These are phyloP conservation scores for Angomonas deanei DNA, from an alignment of 208 protist species.

Conservation along the genomic window DNA sequence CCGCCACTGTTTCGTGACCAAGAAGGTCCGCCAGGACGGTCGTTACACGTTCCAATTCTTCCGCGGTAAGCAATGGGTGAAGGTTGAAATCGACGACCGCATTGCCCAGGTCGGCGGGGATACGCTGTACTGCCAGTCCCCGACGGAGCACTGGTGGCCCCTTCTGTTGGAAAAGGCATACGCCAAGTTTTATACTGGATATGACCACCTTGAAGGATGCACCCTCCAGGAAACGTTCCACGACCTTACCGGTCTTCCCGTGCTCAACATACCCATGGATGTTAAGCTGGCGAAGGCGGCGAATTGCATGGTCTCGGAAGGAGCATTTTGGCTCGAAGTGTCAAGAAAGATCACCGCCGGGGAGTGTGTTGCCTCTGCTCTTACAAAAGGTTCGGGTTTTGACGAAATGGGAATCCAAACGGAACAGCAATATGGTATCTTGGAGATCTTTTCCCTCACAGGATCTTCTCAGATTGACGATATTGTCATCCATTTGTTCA, in stretches of 20 bases:
- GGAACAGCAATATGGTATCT: slow-evolving; percentile 77
- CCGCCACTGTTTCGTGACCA: slow-evolving; percentile 75
- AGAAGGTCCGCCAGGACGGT: slow-evolving; percentile 69
- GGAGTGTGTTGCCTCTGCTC: slow-evolving; percentile 39
- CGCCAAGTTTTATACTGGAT: slow-evolving; percentile 83
- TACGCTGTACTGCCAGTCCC: slow-evolving; percentile 55
- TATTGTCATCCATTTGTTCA: slow-evolving; percentile 63
- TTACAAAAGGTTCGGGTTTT: slow-evolving; percentile 49
- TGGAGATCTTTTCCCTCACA: slow-evolving; percentile 69
- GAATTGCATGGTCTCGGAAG: slow-evolving; percentile 29
- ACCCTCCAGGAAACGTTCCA: slow-evolving; percentile 69
- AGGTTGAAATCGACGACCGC: slow-evolving; percentile 76
- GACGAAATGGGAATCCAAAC: slow-evolving; percentile 63
- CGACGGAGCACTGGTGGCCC: slow-evolving; percentile 74
- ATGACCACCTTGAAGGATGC: slow-evolving; percentile 68
- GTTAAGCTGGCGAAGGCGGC: slow-evolving; percentile 52
- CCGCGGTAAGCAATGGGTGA: slow-evolving; percentile 56
- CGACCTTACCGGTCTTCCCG: slow-evolving; percentile 78
- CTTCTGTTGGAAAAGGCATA: slow-evolving; percentile 89
- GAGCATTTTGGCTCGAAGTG: slow-evolving; percentile 61
- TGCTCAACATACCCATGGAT: slow-evolving; percentile 64
- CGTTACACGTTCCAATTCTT: slow-evolving; percentile 87
- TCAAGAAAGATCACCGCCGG: slow-evolving; percentile 53
- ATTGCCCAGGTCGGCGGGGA: slow-evolving; percentile 48
- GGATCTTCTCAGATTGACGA: slow-evolving; percentile 52